phyloP scores from a whole-genome alignment of 2,329 filamentous ascomycete genomes.

The Ceratocystiopsis minuta region DNA sequence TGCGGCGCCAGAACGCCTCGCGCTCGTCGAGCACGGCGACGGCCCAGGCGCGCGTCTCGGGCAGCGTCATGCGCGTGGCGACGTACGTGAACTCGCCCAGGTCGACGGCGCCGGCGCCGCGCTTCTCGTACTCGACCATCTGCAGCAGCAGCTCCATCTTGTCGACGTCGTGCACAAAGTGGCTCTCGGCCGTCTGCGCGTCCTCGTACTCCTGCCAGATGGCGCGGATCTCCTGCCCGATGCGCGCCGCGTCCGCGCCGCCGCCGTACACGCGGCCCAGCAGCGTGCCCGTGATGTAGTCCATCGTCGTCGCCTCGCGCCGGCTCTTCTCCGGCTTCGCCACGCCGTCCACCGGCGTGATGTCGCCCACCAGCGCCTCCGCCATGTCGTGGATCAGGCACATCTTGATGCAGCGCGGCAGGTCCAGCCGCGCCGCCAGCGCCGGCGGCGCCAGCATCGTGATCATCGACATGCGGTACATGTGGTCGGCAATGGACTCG shows the following conservation, averaged over 20 bases:
- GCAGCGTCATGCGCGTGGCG: slow-evolving; percentile 49
- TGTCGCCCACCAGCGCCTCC: slow-evolving; percentile 85
- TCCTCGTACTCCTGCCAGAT: slow-evolving; percentile 97
- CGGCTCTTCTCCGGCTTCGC: slow-evolving; percentile 75
- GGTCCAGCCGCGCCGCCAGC: slow-evolving; percentile 53
- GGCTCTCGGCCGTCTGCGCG: slow-evolving; percentile 60
- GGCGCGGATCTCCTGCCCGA: slow-evolving; percentile 52
- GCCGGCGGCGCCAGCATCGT: slow-evolving; percentile 75
- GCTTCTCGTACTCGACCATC: slow-evolving; percentile 90
- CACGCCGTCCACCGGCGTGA: slow-evolving; percentile 80
- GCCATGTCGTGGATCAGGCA: slow-evolving; percentile 96
- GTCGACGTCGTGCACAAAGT: slow-evolving; percentile 91
- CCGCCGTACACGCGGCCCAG: slow-evolving; percentile 63
- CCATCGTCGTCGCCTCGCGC: slow-evolving; percentile 78
- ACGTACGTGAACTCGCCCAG: slow-evolving; percentile 79
- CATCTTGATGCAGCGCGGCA: slow-evolving; percentile 81
- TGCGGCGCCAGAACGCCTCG: slow-evolving; percentile 3
- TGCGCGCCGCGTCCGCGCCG: slow-evolving; percentile 10
- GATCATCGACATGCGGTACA: slow-evolving; percentile 98
- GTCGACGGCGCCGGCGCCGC: slow-evolving; percentile 45
- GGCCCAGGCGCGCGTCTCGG: slow-evolving; percentile 68
- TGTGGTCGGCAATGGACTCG: slow-evolving; percentile 93
- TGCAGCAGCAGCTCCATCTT: slow-evolving; percentile 91
- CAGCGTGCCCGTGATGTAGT: slow-evolving; percentile 60
- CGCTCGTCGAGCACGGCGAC: slow-evolving; percentile 55